A percentile compares a stretch with the other conserved stretches of the same genome.
Evolutionary conservation across 2,329 filamentous ascomycete genomes (phyloP).

Genomic region (Coniella vitis): DNA sequence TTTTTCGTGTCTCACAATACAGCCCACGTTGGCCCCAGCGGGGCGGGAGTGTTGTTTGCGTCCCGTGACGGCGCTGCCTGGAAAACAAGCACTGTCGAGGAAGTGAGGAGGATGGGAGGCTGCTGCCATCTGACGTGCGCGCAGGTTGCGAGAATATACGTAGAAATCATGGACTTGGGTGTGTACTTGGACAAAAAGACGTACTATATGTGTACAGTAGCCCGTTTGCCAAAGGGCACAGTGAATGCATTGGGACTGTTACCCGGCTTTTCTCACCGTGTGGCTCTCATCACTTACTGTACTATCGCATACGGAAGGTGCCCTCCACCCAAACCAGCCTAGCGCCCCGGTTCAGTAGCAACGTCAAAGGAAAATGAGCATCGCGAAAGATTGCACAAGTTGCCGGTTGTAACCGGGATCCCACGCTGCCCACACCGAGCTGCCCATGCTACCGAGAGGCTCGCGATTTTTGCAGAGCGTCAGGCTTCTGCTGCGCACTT

Average conservation of each 20-base stretch:
- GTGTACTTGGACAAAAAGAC: too few relatives aligned
- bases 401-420: conserved; percentile 5
- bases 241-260: too few relatives aligned
- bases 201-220: too few relatives aligned
- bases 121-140: too few relatives aligned
- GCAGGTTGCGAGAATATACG: background rate
- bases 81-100: too few relatives aligned
- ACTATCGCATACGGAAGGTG: too few relatives aligned
- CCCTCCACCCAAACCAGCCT: too few relatives aligned
- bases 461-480: conserved; percentile 10
- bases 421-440: background rate
- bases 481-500: conserved; percentile 4
- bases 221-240: too few relatives aligned
- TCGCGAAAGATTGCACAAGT: conserved; percentile 9
- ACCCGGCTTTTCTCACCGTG: background rate
- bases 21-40: too few relatives aligned
- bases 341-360: background rate
- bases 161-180: background rate
- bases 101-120: background rate
- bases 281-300: too few relatives aligned
- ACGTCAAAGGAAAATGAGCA: background rate
- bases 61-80: too few relatives aligned
- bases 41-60: too few relatives aligned
- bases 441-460: conserved; percentile 14
- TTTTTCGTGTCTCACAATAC: background rate